phyloP scores from a whole-genome alignment of 352 stramenopile genomes.

The Phytophthora citrophthora region DNA sequence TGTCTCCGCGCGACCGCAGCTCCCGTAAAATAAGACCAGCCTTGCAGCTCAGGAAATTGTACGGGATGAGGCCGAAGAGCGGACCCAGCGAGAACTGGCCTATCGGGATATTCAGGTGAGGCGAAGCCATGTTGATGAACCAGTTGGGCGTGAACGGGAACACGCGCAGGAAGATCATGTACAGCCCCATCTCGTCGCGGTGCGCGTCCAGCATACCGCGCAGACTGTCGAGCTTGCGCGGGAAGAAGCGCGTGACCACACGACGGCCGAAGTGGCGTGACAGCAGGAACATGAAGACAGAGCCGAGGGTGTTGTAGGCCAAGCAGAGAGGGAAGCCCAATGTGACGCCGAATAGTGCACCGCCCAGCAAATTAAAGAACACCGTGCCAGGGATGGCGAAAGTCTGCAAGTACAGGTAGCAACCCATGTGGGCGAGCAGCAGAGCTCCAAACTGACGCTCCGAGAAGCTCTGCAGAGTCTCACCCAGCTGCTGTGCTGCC shows the following conservation, averaged over 20 bases:
- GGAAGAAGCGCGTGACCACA: conserved; percentile 63
- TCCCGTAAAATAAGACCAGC: conserved; percentile 76
- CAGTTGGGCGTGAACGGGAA: conserved; percentile 88
- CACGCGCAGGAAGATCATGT: conserved; percentile 84
- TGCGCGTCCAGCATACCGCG: conserved; percentile 66
- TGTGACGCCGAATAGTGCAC: conserved; percentile 74
- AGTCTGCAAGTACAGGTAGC: conserved; percentile 82
- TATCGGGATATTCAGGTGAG: conserved; percentile 74
- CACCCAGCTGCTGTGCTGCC: conserved; percentile 66
- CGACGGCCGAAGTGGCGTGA: conserved; percentile 62
- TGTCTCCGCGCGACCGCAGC: conserved; percentile 72
- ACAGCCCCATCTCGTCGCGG: conserved; percentile 79
- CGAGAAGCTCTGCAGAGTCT: conserved; percentile 64
- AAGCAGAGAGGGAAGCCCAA: conserved; percentile 78
- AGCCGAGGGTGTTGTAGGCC: conserved; percentile 83
- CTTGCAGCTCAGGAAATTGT: conserved; percentile 89
- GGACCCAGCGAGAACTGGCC: conserved; percentile 66
- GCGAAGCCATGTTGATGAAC: conserved; percentile 88
- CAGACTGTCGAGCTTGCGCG: conserved; percentile 53
- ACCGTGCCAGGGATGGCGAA: conserved; percentile 83
- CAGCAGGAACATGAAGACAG: conserved; percentile 78
- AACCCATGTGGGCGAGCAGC: conserved; percentile 71
- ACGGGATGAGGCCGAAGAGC: conserved; percentile 74
- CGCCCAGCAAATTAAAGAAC: conserved; percentile 82
- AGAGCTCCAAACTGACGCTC: conserved; percentile 44